These are phyloP conservation scores for Gremmenia infestans DNA, from an alignment of 2,329 filamentous ascomycete genomes.

Conservation along the genomic window DNA sequence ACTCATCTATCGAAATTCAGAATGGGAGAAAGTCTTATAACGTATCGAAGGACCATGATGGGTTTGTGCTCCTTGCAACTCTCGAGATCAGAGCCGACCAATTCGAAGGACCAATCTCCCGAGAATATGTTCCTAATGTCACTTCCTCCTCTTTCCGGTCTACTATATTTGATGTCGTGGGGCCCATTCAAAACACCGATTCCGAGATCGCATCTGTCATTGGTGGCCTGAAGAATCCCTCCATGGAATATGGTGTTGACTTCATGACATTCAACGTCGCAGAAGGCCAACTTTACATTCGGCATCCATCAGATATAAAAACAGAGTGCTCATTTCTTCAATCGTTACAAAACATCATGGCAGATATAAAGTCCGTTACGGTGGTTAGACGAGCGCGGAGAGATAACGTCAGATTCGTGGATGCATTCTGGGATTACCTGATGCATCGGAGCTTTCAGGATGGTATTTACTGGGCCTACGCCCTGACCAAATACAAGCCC, in stretches of 20 bases:
- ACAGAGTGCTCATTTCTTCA: too few relatives aligned
- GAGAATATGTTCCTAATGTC: too few relatives aligned
- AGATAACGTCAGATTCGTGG: not conserved
- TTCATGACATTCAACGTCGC: too few relatives aligned
- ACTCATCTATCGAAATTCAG: not conserved
- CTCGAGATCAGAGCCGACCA: not conserved
- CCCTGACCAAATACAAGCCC: too few relatives aligned
- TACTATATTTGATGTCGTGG: too few relatives aligned
- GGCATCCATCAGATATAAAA: too few relatives aligned
- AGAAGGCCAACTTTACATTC: too few relatives aligned
- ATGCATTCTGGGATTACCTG: not conserved
- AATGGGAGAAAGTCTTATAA: not conserved
- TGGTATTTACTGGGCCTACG: not conserved
- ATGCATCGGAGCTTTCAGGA: not conserved
- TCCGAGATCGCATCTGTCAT: too few relatives aligned
- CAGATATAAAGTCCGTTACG: not conserved
- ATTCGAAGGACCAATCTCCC: not conserved
- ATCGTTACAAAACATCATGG: not conserved
- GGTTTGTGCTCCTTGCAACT: not conserved
- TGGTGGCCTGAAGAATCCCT: too few relatives aligned
- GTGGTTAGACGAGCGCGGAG: not conserved
- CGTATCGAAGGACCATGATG: not conserved
- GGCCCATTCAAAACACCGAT: too few relatives aligned
- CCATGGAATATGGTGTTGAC: too few relatives aligned
- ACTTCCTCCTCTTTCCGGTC: too few relatives aligned